Evolutionary conservation across 495 filamentous ascomycete species (phyloP).

Genomic region (Amorphotheca resinae): DNA sequence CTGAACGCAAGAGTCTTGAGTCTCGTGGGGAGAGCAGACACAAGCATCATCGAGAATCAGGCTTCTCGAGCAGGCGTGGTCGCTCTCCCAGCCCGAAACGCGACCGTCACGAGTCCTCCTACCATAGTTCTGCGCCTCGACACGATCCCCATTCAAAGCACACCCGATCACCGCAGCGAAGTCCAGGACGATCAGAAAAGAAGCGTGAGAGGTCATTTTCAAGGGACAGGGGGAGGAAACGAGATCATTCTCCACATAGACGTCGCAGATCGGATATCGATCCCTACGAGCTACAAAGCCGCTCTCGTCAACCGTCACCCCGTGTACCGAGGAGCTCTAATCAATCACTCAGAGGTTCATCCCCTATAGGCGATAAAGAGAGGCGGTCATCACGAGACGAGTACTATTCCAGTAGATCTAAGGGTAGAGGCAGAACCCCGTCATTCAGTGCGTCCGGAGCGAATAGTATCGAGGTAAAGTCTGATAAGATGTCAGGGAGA

Average conservation of each 20-base stretch:
- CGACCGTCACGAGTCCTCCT: conserved; percentile 7
- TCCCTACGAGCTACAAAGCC: conserved; percentile 17
- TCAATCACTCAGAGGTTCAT: conserved; percentile 9
- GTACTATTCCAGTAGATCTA: conserved; percentile 7
- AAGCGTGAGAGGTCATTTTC: conserved; percentile 11
- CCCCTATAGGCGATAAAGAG: conserved; percentile 8
- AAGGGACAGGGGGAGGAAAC: conserved; percentile 7
- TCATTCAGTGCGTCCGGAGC: conserved; percentile 16
- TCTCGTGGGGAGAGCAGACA: conserved; percentile 22
- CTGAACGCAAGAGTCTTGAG: conserved; percentile 19
- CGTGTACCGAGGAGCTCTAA: conserved; percentile 8
- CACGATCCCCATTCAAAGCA: conserved; percentile 6
- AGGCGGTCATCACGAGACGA: conserved; percentile 15
- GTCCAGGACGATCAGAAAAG: conserved; percentile 5
- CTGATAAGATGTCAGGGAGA: conserved; percentile 26
- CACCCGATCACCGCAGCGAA: conserved; percentile 9
- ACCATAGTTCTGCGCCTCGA: conserved; percentile 1
- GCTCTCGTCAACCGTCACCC: conserved; percentile 18
- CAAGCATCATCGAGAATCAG: conserved; percentile 21
- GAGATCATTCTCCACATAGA: conserved; percentile 6
- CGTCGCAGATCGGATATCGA: conserved; percentile 12
- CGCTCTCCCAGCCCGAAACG: conserved; percentile 15
- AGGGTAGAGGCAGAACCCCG: conserved; percentile 2
- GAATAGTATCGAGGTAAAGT: conserved; percentile 24
- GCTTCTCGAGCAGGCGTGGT: conserved; percentile 14